A percentile compares a stretch with the other conserved stretches of the same genome.
phyloP scores from a whole-genome alignment of 177 flowering plant genomes.

The Tripterygium wilfordii region DNA sequence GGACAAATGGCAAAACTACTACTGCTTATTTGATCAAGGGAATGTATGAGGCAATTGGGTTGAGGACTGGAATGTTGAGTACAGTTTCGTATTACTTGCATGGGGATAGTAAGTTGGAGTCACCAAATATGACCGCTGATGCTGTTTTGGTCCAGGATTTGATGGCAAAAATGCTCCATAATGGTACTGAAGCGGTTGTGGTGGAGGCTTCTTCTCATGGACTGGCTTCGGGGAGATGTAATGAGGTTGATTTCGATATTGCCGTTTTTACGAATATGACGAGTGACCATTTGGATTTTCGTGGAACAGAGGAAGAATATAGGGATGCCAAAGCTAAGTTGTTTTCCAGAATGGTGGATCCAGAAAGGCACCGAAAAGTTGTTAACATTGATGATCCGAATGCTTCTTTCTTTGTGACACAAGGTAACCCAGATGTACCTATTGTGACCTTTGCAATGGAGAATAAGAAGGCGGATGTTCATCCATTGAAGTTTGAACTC shows the following conservation, averaged over 20 bases:
- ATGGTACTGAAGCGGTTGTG: conserved; percentile 91
- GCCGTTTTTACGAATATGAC: conserved; percentile 85
- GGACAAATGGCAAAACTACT: conserved; percentile 87
- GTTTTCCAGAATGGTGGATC: conserved; percentile 82
- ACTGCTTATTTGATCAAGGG: conserved; percentile 70
- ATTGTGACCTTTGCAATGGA: conserved; percentile 87
- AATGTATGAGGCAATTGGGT: conserved; percentile 90
- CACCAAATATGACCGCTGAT: conserved; percentile 57
- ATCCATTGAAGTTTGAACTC: conserved; percentile 77
- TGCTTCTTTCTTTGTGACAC: conserved; percentile 68
- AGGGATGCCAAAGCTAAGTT: conserved; percentile 65
- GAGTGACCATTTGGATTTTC: conserved; percentile 61
- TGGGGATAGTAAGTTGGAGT: conserved; percentile 81
- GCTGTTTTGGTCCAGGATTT: conserved; percentile 78
- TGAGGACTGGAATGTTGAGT: conserved; percentile 88
- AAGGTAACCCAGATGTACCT: conserved; percentile 85
- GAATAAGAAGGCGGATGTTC: conserved; percentile 79
- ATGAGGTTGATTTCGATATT: conserved; percentile 89
- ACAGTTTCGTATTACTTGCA: conserved; percentile 69
- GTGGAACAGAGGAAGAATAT: conserved; percentile 72
- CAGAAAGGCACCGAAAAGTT: conserved; percentile 76
- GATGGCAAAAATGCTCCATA: conserved; percentile 93
- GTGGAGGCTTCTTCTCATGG: conserved; percentile 85
- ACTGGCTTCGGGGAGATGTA: conserved; percentile 64
- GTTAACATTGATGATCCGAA: conserved; percentile 88